Percentiles rank a stretch among this genome's conserved stretches.
phyloP scores from a whole-genome alignment of 2,329 filamentous ascomycete genomes.

The Pseudocercospora cruenta region DNA sequence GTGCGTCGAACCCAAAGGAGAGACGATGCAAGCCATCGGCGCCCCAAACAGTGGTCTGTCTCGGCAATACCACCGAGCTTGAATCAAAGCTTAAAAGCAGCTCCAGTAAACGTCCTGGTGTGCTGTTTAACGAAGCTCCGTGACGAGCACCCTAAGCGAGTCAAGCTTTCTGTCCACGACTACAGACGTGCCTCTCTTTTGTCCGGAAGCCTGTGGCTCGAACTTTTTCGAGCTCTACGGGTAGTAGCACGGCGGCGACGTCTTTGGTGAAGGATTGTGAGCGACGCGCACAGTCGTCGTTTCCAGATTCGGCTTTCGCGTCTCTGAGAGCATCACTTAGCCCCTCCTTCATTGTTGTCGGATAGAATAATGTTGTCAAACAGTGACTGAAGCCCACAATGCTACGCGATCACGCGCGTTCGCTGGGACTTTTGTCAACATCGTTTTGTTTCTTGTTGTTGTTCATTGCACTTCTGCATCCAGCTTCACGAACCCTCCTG shows the following conservation, averaged over 20 bases:
- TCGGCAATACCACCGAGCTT: background rate
- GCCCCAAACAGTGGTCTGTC: background rate
- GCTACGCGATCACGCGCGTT: background rate
- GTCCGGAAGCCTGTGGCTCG: background rate
- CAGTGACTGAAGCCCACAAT: background rate
- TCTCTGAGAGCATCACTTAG: background rate
- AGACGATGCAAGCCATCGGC: background rate
- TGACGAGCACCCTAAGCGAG: background rate
- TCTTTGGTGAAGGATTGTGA: no score
- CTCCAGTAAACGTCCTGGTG: background rate
- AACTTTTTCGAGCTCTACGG: background rate
- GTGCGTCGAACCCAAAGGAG: background rate
- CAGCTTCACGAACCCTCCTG: slow-evolving; percentile 1
- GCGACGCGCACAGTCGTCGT: background rate
- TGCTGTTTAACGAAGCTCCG: background rate
- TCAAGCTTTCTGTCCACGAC: background rate
- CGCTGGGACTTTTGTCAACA: background rate
- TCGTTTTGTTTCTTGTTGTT: background rate
- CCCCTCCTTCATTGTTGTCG: background rate
- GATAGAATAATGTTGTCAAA: background rate
- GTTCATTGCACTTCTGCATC: slow-evolving; percentile 6
- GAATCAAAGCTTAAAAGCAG: background rate
- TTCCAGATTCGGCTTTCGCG: background rate
- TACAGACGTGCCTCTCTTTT: background rate
- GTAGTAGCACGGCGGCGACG: background rate